phyloP scores from a whole-genome alignment of 192 early-diverging fungal species.

The Lobulomyces angularis region DNA sequence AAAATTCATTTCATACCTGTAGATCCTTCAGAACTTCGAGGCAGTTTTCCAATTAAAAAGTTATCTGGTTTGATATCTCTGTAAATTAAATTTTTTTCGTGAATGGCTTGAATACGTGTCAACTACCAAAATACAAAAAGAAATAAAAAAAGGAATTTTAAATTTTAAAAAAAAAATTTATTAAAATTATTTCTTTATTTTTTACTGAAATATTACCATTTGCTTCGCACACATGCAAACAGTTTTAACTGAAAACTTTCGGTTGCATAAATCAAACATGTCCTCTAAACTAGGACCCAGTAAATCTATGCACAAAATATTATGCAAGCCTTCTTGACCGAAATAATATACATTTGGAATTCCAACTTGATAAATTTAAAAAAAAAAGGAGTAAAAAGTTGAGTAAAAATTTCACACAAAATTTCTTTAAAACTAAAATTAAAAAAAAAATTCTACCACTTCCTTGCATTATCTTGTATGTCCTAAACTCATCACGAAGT shows the following conservation, averaged over 20 bases:
- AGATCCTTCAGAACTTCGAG: slow-evolving; percentile 12
- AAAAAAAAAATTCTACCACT: too few relatives aligned
- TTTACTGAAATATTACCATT: slow-evolving; percentile 62
- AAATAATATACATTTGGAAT: slow-evolving; percentile 89
- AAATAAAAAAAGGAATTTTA: neutral
- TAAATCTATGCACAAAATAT: slow-evolving; percentile 87
- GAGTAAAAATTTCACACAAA: too few relatives aligned
- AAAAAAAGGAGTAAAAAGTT: too few relatives aligned
- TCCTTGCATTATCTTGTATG: slow-evolving; percentile 84
- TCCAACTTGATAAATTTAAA: slow-evolving; percentile 56
- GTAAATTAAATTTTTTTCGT: slow-evolving; percentile 91
- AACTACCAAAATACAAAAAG: slow-evolving; percentile 18
- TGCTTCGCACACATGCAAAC: slow-evolving; percentile 90
- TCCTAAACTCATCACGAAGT: slow-evolving; percentile 88
- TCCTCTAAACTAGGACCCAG: slow-evolving; percentile 90
- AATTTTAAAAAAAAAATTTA: neutral
- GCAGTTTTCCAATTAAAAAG: slow-evolving; percentile 80
- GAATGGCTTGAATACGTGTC: slow-evolving; percentile 78
- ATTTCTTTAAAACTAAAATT: too few relatives aligned
- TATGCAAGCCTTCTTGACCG: slow-evolving; percentile 93
- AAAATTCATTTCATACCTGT: slow-evolving; percentile 5
- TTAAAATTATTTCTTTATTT: neutral
- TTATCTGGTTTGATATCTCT: slow-evolving; percentile 99
- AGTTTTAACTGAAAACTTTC: slow-evolving; percentile 86
- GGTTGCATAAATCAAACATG: slow-evolving; percentile 88